Evolutionary conservation across 768 basidiomycete genomes (phyloP).

Genomic region (Mycena latifolia): DNA sequence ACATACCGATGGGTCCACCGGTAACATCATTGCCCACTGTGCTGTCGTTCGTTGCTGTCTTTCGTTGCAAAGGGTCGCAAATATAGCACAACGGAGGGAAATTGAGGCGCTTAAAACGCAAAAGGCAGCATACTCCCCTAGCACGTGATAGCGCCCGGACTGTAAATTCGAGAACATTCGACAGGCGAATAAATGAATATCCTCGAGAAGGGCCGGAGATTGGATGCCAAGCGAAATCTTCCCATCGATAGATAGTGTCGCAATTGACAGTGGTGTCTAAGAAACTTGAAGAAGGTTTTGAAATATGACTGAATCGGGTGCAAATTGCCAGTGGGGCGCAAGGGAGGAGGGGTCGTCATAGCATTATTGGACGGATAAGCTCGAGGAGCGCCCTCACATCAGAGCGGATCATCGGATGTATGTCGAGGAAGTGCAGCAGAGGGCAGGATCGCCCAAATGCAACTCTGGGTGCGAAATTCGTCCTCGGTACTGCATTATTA

Average conservation of each 20-base stretch:
- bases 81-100: background rate
- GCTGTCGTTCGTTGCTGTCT: no score
- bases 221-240: background rate
- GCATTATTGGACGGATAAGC: background rate
- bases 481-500: background rate
- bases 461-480: no score
- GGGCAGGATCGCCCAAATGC: no score
- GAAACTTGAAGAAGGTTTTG: background rate
- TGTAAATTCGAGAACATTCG: no score
- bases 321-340: slow-evolving; percentile 1
- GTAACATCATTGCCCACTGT: no score
- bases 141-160: background rate
- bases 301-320: slow-evolving; percentile 6
- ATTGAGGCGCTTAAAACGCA: background rate
- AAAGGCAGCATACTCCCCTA: background rate
- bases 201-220: background rate
- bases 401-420: no score
- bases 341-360: background rate
- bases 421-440: no score
- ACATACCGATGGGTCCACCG: no score
- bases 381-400: no score
- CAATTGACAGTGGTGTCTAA: background rate
- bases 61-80: no score
- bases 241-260: background rate
- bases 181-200: background rate